These are phyloP conservation scores for Ceratocystis smalleyi DNA, from an alignment of 2,329 filamentous ascomycete species.

Conservation along the genomic window DNA sequence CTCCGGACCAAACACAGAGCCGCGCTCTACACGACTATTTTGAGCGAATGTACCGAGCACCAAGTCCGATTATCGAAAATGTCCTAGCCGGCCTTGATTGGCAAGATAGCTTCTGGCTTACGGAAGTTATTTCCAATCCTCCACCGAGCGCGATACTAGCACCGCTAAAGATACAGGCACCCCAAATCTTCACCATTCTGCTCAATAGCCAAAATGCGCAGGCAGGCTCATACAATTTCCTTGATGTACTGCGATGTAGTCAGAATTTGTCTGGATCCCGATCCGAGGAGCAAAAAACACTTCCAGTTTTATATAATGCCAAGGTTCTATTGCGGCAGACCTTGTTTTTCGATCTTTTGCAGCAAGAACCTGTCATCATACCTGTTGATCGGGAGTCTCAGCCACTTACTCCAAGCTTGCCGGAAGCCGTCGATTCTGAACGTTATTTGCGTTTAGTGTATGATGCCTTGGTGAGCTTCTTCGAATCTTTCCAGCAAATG, in stretches of 20 bases:
- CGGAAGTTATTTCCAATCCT: not conserved
- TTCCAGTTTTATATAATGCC: slow-evolving; percentile 37
- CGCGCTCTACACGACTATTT: slow-evolving; percentile 38
- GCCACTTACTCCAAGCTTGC: slow-evolving; percentile 19
- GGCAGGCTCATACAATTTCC: slow-evolving; percentile 35
- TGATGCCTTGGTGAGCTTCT: slow-evolving; percentile 35
- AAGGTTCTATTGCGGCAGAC: slow-evolving; percentile 41
- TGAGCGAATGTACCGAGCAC: slow-evolving; percentile 30
- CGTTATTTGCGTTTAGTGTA: slow-evolving; percentile 34
- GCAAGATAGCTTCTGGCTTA: slow-evolving; percentile 41
- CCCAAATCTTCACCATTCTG: slow-evolving; percentile 36
- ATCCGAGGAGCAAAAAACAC: slow-evolving; percentile 32
- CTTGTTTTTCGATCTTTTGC: slow-evolving; percentile 38
- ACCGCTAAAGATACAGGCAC: slow-evolving; percentile 28
- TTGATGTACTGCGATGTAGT: slow-evolving; percentile 37
- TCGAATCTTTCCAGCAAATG: slow-evolving; percentile 36
- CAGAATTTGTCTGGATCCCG: slow-evolving; percentile 34
- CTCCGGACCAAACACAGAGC: slow-evolving; percentile 30
- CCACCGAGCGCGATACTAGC: slow-evolving; percentile 10
- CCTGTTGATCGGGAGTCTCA: slow-evolving; percentile 25
- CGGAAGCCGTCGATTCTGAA: slow-evolving; percentile 32
- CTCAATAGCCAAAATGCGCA: slow-evolving; percentile 37
- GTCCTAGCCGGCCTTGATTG: slow-evolving; percentile 36
- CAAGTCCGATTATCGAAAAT: slow-evolving; percentile 27
- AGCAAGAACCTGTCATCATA: slow-evolving; percentile 29